Evolutionary conservation across 768 basidiomycete species (phyloP).

Genomic region (Collybiopsis confluens): DNA sequence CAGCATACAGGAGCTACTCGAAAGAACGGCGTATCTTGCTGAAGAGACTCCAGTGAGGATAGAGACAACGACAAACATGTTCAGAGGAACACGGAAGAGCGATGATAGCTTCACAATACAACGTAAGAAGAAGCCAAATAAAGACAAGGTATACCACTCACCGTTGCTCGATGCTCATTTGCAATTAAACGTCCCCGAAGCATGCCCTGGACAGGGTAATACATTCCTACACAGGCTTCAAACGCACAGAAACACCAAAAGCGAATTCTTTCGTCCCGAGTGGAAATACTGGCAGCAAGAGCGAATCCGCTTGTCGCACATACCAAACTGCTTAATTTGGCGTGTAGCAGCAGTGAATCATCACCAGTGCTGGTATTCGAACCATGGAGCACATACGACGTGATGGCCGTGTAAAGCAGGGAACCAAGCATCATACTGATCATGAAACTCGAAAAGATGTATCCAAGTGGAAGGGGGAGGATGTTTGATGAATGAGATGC

Average conservation of each 20-base stretch:
- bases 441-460: constrained; percentile 82
- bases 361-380: constrained; percentile 11
- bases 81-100: constrained; percentile 71
- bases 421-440: constrained; percentile 80
- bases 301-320: constrained; percentile 57
- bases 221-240: constrained; percentile 76
- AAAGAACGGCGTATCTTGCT: constrained; percentile 51
- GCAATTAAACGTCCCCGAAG: constrained; percentile 60
- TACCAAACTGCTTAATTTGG: constrained; percentile 60
- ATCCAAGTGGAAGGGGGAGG: constrained; percentile 59
- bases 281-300: constrained; percentile 45
- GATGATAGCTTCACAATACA: constrained; percentile 48
- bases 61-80: constrained; percentile 67
- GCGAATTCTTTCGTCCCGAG: constrained; percentile 40
- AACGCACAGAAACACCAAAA: constrained; percentile 76
- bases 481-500: constrained; percentile 32
- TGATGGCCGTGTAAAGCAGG: constrained; percentile 56
- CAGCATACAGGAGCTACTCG: constrained; percentile 42
- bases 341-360: constrained; percentile 53
- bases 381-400: constrained; percentile 18
- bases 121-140: neutral
- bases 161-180: constrained; percentile 73
- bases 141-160: constrained; percentile 25
- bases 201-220: constrained; percentile 77
- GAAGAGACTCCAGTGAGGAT: constrained; percentile 66